Percentiles rank a stretch among this genome's conserved stretches.
phyloP scores from a whole-genome alignment of 805 yeast species.

The Zygoascus flipseniorum region DNA sequence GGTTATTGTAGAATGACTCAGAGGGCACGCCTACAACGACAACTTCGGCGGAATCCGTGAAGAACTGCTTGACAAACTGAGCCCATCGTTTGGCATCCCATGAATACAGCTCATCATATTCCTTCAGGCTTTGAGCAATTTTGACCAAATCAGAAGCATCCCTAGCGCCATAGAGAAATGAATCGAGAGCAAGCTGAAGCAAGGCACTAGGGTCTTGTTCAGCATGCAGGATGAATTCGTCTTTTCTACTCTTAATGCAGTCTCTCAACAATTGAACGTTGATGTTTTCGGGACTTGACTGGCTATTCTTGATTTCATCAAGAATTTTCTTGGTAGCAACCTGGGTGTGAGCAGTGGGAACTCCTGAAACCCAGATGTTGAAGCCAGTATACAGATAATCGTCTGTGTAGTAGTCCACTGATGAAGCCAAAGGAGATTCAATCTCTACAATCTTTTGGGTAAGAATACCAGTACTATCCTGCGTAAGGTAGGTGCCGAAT shows the following conservation, averaged over 20 bases:
- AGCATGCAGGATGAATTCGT: slow-evolving; percentile 36
- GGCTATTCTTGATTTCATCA: slow-evolving; percentile 44
- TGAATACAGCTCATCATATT: slow-evolving; percentile 45
- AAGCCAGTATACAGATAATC: slow-evolving; percentile 60
- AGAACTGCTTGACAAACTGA: slow-evolving; percentile 39
- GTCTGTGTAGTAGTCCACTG: slow-evolving; percentile 60
- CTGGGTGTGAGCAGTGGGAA: slow-evolving; percentile 57
- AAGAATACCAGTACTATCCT: slow-evolving; percentile 68
- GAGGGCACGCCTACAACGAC: slow-evolving; percentile 71
- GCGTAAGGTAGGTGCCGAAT: slow-evolving; percentile 65
- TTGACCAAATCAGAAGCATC: slow-evolving; percentile 49
- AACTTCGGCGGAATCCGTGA: slow-evolving; percentile 55
- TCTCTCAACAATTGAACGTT: slow-evolving; percentile 62
- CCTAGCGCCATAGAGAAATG: slow-evolving; percentile 68
- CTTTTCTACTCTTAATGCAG: slow-evolving; percentile 54
- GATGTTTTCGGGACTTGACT: slow-evolving; percentile 40
- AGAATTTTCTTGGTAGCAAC: slow-evolving; percentile 36
- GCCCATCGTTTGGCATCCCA: slow-evolving; percentile 73
- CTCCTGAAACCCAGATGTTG: slow-evolving; percentile 52
- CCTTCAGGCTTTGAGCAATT: slow-evolving; percentile 49
- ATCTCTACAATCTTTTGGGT: slow-evolving; percentile 67
- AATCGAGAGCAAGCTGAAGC: slow-evolving; percentile 60
- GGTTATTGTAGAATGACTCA: slow-evolving; percentile 40
- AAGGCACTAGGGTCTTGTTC: slow-evolving; percentile 45
- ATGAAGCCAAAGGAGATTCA: slow-evolving; percentile 72